phyloP scores from a whole-genome alignment of 352 stramenopile genomes.

The Phytophthora rubi region DNA sequence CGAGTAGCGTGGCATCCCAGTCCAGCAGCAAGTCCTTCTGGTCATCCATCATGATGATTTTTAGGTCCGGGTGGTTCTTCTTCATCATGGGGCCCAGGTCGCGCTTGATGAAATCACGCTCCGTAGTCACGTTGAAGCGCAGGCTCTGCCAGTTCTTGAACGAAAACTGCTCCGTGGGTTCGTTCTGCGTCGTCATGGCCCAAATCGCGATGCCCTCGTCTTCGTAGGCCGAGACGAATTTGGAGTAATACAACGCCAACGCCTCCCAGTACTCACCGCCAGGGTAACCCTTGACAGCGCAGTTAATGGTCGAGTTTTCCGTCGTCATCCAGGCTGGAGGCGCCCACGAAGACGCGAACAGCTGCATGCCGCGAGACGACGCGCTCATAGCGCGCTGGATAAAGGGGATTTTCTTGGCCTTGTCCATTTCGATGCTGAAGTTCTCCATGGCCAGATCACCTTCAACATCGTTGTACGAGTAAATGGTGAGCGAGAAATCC shows the following conservation, averaged over 20 bases:
- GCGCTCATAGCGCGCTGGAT: constrained; percentile 63
- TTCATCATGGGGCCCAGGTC: constrained; percentile 77
- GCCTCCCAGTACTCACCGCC: constrained; percentile 75
- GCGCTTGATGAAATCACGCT: constrained; percentile 77
- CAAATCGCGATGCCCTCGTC: constrained; percentile 73
- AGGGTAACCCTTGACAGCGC: constrained; percentile 55
- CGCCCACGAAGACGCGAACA: constrained; percentile 85
- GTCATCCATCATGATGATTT: constrained; percentile 88
- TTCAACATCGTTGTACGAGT: constrained; percentile 87
- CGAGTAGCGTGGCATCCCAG: constrained; percentile 51
- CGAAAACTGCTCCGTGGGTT: constrained; percentile 58
- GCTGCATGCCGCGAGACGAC: constrained; percentile 52
- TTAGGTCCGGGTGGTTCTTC: constrained; percentile 73
- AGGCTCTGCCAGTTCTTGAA: constrained; percentile 68
- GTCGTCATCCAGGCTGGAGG: constrained; percentile 88
- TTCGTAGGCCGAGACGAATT: constrained; percentile 86
- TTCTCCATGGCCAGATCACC: constrained; percentile 81
- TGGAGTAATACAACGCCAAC: constrained; percentile 85
- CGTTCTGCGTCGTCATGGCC: constrained; percentile 89
- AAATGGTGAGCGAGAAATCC: constrained; percentile 88
- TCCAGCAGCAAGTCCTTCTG: constrained; percentile 69
- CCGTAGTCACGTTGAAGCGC: constrained; percentile 49
- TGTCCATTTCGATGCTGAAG: constrained; percentile 89
- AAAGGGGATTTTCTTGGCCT: constrained; percentile 75
- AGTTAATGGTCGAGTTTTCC: constrained; percentile 65